Conservation (phyloP, 1,284 basidiomycete species). For the Athelia psychrophila region DNA sequence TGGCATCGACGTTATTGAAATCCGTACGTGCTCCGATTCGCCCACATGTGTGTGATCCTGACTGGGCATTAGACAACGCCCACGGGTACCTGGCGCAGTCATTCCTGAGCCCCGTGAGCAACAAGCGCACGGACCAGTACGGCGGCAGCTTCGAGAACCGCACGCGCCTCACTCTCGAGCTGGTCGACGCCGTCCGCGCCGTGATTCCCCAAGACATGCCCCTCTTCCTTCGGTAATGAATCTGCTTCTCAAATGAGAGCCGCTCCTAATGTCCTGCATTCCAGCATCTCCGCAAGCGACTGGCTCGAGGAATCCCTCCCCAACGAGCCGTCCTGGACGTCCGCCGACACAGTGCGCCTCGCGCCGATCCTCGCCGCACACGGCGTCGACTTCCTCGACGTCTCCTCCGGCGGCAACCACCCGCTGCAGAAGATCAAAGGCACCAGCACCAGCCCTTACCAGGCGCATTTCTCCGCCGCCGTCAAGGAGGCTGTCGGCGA, state of each 20-base stretch:
- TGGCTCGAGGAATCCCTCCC: conserved; percentile 49
- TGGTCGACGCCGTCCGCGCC: conserved; percentile 50
- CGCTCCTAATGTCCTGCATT: conserved; percentile 32
- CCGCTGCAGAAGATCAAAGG: conserved; percentile 32
- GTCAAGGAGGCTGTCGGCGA: conserved; percentile 52
- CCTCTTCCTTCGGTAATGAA: conserved; percentile 64
- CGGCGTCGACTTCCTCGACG: conserved; percentile 56
- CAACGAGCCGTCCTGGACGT: conserved; percentile 42
- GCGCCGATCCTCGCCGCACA: conserved; percentile 39
- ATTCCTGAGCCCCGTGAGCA: conserved; percentile 45
- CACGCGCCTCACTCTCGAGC: conserved; percentile 55
- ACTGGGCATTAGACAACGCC: conserved; percentile 33
- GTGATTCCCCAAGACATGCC: conserved; percentile 59
- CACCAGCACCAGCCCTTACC: conserved; percentile 48
- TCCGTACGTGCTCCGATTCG: conserved; percentile 26
- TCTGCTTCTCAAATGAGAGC: conserved; percentile 32
- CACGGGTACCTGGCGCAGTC: conserved; percentile 42
- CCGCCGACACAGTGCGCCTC: conserved; percentile 49
- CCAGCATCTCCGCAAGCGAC: conserved; percentile 53
- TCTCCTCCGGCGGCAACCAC: conserved; percentile 49
- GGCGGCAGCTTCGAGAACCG: conserved; percentile 69
- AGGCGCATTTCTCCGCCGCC: conserved; percentile 48
- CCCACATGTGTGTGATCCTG: background rate
- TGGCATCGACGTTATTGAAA: conserved; percentile 54
- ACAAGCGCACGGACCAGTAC: conserved; percentile 52